A percentile compares a stretch with the other conserved stretches of the same genome.
phyloP scores from a whole-genome alignment of 768 basidiomycete species.

The Mycena sanguinolenta region DNA sequence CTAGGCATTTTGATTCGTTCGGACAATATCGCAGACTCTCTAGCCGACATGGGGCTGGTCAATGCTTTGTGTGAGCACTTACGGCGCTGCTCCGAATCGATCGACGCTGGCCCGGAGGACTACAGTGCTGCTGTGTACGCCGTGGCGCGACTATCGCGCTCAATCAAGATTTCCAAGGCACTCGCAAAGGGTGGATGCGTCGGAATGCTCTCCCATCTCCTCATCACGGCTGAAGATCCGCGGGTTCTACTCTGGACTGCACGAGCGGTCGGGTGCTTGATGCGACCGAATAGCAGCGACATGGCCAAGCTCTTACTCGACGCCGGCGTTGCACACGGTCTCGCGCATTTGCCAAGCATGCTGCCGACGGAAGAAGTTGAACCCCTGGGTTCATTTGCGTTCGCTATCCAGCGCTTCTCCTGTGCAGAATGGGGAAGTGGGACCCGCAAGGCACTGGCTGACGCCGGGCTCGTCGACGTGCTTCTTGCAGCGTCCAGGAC shows the following conservation, averaged over 20 bases:
- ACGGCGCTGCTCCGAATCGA: conserved; percentile 28
- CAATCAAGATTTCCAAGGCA: conserved; percentile 44
- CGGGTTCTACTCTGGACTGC: conserved; percentile 40
- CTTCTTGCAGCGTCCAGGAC: conserved; percentile 44
- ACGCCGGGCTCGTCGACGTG: conserved; percentile 45
- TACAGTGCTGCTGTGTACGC: conserved; percentile 39
- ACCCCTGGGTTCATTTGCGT: conserved; percentile 43
- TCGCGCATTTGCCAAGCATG: conserved; percentile 43
- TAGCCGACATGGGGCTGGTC: conserved; percentile 36
- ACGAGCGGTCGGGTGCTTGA: conserved; percentile 43
- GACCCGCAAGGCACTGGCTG: conserved; percentile 42
- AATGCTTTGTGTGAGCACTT: conserved; percentile 38
- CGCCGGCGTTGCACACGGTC: conserved; percentile 42
- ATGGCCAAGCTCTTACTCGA: conserved; percentile 42
- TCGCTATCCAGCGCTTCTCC: conserved; percentile 43
- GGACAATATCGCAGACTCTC: conserved; percentile 41
- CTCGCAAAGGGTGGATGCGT: conserved; percentile 40
- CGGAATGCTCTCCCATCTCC: conserved; percentile 36
- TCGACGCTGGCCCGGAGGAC: conserved; percentile 36
- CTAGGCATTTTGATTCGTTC: conserved; percentile 39
- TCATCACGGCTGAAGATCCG: conserved; percentile 37
- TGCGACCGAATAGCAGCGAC: conserved; percentile 45
- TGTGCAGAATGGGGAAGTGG: conserved; percentile 45
- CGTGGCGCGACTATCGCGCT: conserved; percentile 42
- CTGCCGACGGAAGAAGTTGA: conserved; percentile 43